Conservation (phyloP, 352 stramenopile genomes). For the Globisporangium lucens region DNA sequence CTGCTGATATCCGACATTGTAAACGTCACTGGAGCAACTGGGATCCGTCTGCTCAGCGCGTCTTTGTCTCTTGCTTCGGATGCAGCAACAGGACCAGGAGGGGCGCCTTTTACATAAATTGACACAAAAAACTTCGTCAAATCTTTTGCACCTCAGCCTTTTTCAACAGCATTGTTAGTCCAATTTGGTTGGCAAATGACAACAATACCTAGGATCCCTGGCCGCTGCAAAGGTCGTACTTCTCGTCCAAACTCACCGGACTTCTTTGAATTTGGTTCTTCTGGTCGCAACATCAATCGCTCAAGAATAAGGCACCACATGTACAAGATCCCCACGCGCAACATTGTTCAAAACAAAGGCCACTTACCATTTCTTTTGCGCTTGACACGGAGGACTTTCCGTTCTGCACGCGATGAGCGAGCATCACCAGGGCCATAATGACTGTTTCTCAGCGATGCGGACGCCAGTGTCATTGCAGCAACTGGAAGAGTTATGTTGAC, state of each 20-base stretch:
- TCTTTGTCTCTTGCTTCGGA: neutral
- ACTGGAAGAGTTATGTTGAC: neutral
- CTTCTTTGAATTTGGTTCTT: neutral
- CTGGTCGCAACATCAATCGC: neutral
- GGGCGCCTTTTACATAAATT: neutral
- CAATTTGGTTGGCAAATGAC: neutral
- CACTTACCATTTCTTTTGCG: slow-evolving; percentile 13
- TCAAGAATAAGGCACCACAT: slow-evolving; percentile 2
- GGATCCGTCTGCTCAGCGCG: slow-evolving; percentile 6
- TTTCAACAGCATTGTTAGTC: neutral
- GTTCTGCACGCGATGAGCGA: neutral
- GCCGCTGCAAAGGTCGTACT: neutral
- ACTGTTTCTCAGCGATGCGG: neutral
- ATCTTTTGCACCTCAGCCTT: neutral
- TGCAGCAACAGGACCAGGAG: neutral
- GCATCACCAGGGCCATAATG: slow-evolving; percentile 1
- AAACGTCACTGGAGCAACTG: slow-evolving; percentile 7
- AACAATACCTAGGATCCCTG: slow-evolving; percentile 12
- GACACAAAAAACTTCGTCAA: neutral
- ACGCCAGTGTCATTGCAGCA: neutral
- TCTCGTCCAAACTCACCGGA: slow-evolving; percentile 1
- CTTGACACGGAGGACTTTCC: slow-evolving; percentile 6
- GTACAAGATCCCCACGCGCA: neutral
- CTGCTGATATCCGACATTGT: slow-evolving; percentile 20
- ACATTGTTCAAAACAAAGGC: neutral